These are phyloP conservation scores for Volvox africanus DNA, from an alignment of 139 green algal species.

Conservation along the genomic window DNA sequence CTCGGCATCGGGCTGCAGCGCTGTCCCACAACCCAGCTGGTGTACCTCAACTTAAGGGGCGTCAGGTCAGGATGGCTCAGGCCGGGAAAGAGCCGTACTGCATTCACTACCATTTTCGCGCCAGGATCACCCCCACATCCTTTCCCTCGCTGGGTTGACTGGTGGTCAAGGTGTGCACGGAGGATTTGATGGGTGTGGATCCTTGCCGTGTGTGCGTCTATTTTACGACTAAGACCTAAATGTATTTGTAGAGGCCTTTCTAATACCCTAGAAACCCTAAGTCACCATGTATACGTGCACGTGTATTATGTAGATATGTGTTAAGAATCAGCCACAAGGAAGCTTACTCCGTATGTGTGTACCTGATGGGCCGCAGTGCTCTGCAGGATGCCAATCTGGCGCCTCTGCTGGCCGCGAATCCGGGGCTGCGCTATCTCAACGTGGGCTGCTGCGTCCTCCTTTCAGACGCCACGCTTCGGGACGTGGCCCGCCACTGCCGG, in stretches of 20 bases:
- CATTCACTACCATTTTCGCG: no score
- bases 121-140: no score
- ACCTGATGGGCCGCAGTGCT: not conserved
- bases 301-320: no score
- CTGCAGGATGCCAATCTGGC: not conserved
- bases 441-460: conserved; percentile 3
- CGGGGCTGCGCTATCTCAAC: conserved; percentile 6
- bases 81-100: not conserved
- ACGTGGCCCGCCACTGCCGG: not conserved
- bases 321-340: not conserved
- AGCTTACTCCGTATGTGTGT: no score
- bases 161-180: not conserved
- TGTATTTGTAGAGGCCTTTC: no score
- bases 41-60: conserved; percentile 30
- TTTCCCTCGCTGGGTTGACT: no score
- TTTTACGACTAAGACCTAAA: no score
- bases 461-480: not conserved
- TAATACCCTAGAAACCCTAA: no score
- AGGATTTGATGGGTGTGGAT: not conserved
- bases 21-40: not conserved
- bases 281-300: no score
- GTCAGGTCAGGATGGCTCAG: not conserved
- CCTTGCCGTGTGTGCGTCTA: not conserved
- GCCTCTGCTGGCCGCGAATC: conserved; percentile 18
- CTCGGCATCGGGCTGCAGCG: not conserved